Percentiles rank a stretch among this genome's conserved stretches.
phyloP scores from a whole-genome alignment of 345 rosid genomes.

The Corchorus olitorius region DNA sequence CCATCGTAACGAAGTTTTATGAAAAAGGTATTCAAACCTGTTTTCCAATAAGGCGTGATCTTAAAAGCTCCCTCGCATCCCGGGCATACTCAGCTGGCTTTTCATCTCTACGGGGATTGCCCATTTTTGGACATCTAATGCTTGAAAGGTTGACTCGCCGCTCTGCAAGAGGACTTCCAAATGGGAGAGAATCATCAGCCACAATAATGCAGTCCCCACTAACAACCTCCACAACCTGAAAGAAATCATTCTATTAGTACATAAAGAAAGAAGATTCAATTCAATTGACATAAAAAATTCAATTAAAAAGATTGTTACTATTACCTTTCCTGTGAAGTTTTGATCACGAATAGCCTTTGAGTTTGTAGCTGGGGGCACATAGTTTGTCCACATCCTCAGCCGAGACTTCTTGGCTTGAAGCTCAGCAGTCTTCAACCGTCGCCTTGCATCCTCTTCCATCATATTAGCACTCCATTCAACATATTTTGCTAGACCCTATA shows the following conservation, averaged over 20 bases:
- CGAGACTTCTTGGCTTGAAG: slow-evolving; percentile 87
- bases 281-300: not conserved
- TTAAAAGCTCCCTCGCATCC: slow-evolving; percentile 86
- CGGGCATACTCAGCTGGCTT: slow-evolving; percentile 94
- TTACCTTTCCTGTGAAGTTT: slow-evolving; percentile 90
- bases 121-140: slow-evolving; percentile 88
- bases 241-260: slow-evolving; percentile 2
- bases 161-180: slow-evolving; percentile 83
- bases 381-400: slow-evolving; percentile 83
- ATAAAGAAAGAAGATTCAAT: not conserved
- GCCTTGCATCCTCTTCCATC: slow-evolving; percentile 95
- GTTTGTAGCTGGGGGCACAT: slow-evolving; percentile 78
- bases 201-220: slow-evolving; percentile 94
- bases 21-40: slow-evolving; percentile 47
- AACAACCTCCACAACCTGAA: slow-evolving; percentile 91
- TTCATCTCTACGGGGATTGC: slow-evolving; percentile 85
- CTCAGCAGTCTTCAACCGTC: slow-evolving; percentile 73
- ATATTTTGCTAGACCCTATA: slow-evolving; percentile 91
- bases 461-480: slow-evolving; percentile 98
- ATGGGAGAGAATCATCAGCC: slow-evolving; percentile 90
- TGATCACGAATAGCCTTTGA: slow-evolving; percentile 91
- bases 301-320: not conserved
- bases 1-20: not conserved
- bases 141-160: slow-evolving; percentile 90
- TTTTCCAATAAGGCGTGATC: slow-evolving; percentile 76